Base-by-base conservation (phyloP, 2,329 filamentous ascomycete species). In the Zopfia rhizophila region DNA sequence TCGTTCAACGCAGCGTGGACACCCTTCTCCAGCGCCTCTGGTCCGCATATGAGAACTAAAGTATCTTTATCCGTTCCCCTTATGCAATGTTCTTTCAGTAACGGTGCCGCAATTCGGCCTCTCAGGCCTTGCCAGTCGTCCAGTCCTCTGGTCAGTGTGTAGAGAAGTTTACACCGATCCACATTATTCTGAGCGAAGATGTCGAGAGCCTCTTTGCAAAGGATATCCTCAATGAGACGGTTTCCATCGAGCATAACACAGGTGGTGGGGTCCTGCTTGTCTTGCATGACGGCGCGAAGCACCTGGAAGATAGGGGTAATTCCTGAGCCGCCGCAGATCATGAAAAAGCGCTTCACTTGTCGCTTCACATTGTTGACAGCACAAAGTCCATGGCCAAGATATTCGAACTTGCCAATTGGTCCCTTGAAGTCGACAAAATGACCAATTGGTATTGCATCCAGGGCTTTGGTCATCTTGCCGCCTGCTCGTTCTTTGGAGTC, bases 241-340 rank as follows among this genome's bases (percentile, higher is more conserved):
- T 97, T 97, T 0, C 91, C 90, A 61, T 96, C 81, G 0, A 97
- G 75, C 0, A 97, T 79, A 1, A 88, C 73, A 62, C 90, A 96
- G 2, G 69, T 74, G 0, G 89, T 94, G 7, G 69, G 56, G 61
- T 93, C 89, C 0, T 76, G 66, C 1, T 66, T 58, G 52, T 93
- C 84, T 32, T 81, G 77, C 68, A 91, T 81, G 0, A 95, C 82
- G 0, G 89, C 87, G 5, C 89, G 79, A 39, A 95, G 76, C 3
- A 96, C 89, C 63, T 94, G 89, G 66, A 87, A 94, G 53, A 96
- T 89, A 0, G 92, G 92, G n/a, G 92, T 96, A 62, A 97, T 88
- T 1, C 92, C 92, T n/a, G 84, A 90, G 5, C 92, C 92, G 11
- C 82, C 92, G 59, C 90, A 94, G 22, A 96, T 85, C 91, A 96